Evolutionary conservation across 2,329 filamentous ascomycete genomes (phyloP).

Genomic region (Ploettnerulaceae sp.): DNA sequence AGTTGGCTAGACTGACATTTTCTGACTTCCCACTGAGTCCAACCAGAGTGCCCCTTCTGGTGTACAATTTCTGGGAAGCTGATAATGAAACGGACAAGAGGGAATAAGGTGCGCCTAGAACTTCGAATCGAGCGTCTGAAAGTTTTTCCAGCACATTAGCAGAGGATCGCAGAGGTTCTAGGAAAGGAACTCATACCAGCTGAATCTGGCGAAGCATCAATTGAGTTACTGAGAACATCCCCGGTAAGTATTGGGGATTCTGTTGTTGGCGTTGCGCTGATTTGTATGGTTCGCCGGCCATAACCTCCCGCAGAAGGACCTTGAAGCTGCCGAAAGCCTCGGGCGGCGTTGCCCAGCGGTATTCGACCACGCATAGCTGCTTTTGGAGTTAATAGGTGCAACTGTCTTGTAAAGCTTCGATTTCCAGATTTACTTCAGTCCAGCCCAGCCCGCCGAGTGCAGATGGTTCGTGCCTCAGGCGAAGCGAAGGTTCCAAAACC

Average conservation of each 20-base stretch:
- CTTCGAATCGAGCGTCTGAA: constrained; percentile 88
- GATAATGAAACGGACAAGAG: constrained; percentile 90
- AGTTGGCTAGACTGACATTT: constrained; percentile 55
- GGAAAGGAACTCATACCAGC: constrained; percentile 20
- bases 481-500: constrained; percentile 2
- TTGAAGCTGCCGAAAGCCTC: constrained; percentile 27
- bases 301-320: constrained; percentile 10
- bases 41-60: constrained; percentile 83
- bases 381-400: constrained; percentile 16
- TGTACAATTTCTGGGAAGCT: constrained; percentile 90
- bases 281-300: constrained; percentile 54
- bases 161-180: not conserved
- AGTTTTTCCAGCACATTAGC: constrained; percentile 6
- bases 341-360: constrained; percentile 24
- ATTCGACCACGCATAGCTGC: constrained; percentile 31
- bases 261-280: constrained; percentile 56
- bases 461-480: constrained; percentile 12
- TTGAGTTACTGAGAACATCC: constrained; percentile 52
- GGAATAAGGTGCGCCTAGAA: constrained; percentile 86
- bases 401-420: constrained; percentile 6
- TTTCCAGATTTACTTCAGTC: too few relatives aligned
- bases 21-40: constrained; percentile 86
- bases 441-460: too few relatives aligned
- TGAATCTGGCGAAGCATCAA: constrained; percentile 36
- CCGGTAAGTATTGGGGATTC: constrained; percentile 46